A percentile compares a stretch with the other conserved stretches of the same genome.
Evolutionary conservation across 257 asterid species (phyloP).

Genomic region (Pogostemon cablin): DNA sequence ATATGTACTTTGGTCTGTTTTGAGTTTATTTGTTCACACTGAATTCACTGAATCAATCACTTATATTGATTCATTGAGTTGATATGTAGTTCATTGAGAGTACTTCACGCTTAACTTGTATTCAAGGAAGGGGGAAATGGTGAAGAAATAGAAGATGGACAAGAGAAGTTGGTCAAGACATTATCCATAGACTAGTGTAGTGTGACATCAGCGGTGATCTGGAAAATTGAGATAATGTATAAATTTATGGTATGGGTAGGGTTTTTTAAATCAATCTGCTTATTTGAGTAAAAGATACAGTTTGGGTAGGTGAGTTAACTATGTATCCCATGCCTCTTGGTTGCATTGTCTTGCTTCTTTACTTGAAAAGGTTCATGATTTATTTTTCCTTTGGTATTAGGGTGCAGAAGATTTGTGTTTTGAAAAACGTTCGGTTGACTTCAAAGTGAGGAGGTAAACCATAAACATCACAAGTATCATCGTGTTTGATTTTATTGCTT

Average conservation of each 20-base stretch:
- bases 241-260: slow-evolving; percentile 1
- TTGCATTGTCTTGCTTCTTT: slow-evolving; percentile 28
- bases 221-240: slow-evolving; percentile 17
- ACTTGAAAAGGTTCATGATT: slow-evolving; percentile 24
- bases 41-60: background rate
- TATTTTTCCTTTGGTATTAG: slow-evolving; percentile 47
- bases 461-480: slow-evolving; percentile 21
- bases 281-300: background rate
- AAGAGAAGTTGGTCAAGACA: background rate
- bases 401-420: slow-evolving; percentile 87
- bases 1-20: slow-evolving; percentile 11
- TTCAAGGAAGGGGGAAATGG: background rate
- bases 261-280: slow-evolving; percentile 18
- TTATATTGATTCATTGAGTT: slow-evolving; percentile 16
- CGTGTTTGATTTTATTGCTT: slow-evolving; percentile 4
- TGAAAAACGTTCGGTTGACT: slow-evolving; percentile 88
- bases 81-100: background rate
- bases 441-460: slow-evolving; percentile 93
- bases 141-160: background rate
- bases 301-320: slow-evolving; percentile 4
- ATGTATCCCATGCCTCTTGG: background rate
- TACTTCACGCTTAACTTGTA: slow-evolving; percentile 1
- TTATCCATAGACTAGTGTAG: background rate
- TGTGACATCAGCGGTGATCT: background rate
- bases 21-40: background rate